Evolutionary conservation across 108 stramenopile genomes (phyloP).

Genomic region (Discostella stelligeroides): DNA sequence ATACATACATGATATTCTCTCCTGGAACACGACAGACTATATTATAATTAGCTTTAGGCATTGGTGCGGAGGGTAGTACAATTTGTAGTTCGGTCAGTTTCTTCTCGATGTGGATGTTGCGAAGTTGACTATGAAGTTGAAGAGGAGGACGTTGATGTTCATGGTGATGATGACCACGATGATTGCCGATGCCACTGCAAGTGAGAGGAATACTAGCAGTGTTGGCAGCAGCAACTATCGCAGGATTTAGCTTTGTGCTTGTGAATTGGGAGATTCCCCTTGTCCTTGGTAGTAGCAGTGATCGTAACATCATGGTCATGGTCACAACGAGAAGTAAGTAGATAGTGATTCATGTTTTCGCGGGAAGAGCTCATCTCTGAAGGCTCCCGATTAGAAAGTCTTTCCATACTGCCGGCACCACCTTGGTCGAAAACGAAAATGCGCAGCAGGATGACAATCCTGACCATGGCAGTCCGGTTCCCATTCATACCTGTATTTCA

Average conservation of each 20-base stretch:
- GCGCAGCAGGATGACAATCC: too few relatives aligned
- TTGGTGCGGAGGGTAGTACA: slow-evolving; percentile 71
- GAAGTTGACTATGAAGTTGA: slow-evolving; percentile 9
- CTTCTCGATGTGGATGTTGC: slow-evolving; percentile 72
- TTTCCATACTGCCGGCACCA: too few relatives aligned
- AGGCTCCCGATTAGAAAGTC: too few relatives aligned
- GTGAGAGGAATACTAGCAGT: too few relatives aligned
- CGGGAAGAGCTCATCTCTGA: too few relatives aligned
- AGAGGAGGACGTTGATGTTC: neutral
- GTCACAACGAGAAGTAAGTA: too few relatives aligned
- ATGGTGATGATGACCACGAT: neutral
- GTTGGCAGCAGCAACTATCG: too few relatives aligned
- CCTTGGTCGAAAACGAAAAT: too few relatives aligned
- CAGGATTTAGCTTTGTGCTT: too few relatives aligned
- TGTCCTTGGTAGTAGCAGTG: slow-evolving; percentile 4
- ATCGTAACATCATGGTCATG: slow-evolving; percentile 6
- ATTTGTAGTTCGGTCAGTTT: slow-evolving; percentile 73
- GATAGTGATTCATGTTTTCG: too few relatives aligned
- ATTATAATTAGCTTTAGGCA: slow-evolving; percentile 89
- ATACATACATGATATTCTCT: slow-evolving; percentile 77
- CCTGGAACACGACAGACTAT: slow-evolving; percentile 59
- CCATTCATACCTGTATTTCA: neutral
- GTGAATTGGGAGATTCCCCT: neutral
- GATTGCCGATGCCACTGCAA: neutral
- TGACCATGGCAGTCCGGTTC: too few relatives aligned